Percentiles rank a stretch among this genome's conserved stretches.
Evolutionary conservation across 2,329 filamentous ascomycete species (phyloP).

Genomic region (Ustilaginoidea virens): DNA sequence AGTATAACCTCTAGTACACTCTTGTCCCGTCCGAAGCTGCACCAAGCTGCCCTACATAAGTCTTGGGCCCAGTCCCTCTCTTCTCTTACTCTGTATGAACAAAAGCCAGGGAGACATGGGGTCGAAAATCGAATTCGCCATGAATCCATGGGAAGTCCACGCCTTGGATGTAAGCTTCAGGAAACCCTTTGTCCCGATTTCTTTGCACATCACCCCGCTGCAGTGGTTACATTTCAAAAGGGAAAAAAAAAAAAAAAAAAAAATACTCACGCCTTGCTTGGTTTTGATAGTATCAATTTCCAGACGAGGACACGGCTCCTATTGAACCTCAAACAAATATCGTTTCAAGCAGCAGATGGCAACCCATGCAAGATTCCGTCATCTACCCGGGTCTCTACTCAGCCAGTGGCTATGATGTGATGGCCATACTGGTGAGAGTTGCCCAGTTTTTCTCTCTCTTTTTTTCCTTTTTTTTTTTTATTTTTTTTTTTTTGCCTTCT

Average conservation of each 20-base stretch:
- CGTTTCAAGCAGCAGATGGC: conserved; percentile 9
- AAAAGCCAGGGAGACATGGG: not conserved
- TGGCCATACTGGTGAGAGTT: conserved; percentile 35
- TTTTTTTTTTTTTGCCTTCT: too few species aligned
- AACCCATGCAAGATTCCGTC: conserved; percentile 24
- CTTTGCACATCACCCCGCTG: too few species aligned
- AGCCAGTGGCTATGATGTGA: conserved; percentile 37
- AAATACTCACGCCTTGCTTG: not conserved
- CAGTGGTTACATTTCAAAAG: too few species aligned
- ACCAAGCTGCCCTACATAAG: too few species aligned
- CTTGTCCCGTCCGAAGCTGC: too few species aligned
- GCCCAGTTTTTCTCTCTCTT: not conserved
- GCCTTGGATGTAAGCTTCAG: conserved; percentile 17
- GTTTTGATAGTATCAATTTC: conserved; percentile 8
- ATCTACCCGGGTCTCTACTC: conserved; percentile 42
- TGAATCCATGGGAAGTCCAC: conserved; percentile 20
- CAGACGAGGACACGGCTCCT: conserved; percentile 1
- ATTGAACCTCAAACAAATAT: conserved; percentile 1
- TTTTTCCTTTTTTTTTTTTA: not conserved
- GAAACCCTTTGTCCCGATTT: not conserved
- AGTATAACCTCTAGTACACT: too few species aligned
- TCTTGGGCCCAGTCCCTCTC: not conserved
- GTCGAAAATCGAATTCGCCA: conserved; percentile 4
- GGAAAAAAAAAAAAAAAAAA: too few species aligned
- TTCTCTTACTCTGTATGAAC: not conserved